Evolutionary conservation across 306 rosid species (phyloP).

Genomic region (Astragalus glycyphyllos): DNA sequence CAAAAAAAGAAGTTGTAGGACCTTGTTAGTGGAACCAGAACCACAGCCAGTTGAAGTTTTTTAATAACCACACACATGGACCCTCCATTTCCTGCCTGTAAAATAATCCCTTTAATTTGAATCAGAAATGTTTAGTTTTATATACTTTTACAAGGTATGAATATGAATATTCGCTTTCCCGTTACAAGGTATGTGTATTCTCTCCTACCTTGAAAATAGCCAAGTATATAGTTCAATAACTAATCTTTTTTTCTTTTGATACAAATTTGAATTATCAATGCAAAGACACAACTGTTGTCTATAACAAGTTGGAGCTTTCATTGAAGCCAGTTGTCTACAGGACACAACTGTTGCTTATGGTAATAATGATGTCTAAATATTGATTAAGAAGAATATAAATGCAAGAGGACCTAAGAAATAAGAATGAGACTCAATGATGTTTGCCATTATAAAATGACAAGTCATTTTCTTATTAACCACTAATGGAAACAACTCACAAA

Average conservation of each 20-base stretch:
- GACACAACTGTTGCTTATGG: conserved; percentile 30
- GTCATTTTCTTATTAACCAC: conserved; percentile 46
- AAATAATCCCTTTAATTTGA: conserved; percentile 35
- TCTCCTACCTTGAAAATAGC: conserved; percentile 15
- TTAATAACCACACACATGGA: conserved; percentile 32
- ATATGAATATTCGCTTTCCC: not conserved
- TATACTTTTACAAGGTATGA: not conserved
- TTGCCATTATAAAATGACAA: conserved; percentile 40
- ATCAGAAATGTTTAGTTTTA: conserved; percentile 10
- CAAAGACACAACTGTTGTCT: no score
- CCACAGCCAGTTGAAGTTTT: conserved; percentile 39
- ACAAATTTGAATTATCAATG: conserved; percentile 11
- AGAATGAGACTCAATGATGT: conserved; percentile 39
- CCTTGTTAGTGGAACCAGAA: conserved; percentile 44
- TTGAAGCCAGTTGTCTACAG: conserved; percentile 31
- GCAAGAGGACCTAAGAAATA: conserved; percentile 35
- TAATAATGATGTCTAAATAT: conserved; percentile 36
- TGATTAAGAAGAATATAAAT: conserved; percentile 37
- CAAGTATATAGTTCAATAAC: conserved; percentile 1
- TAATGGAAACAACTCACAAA: conserved; percentile 43
- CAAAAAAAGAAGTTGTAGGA: conserved; percentile 42
- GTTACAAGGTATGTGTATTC: conserved; percentile 2
- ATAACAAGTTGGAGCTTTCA: conserved; percentile 37
- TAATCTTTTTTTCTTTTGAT: conserved; percentile 5
- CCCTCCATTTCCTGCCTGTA: conserved; percentile 40